phyloP scores from a whole-genome alignment of 805 yeast species.

The Sungouiozyma intestinalis region DNA sequence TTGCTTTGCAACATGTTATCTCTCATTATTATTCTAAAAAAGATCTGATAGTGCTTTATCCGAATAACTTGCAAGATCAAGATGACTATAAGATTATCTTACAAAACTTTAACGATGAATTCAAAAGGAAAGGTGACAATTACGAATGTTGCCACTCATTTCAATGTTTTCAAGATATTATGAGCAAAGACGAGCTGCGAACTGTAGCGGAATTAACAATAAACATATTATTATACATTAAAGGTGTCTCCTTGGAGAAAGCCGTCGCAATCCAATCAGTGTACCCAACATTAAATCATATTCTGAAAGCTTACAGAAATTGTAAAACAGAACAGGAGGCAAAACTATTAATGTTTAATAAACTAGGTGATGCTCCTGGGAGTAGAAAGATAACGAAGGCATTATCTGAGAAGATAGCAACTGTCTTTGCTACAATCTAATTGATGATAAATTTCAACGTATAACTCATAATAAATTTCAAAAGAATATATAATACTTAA shows the following conservation, averaged over 20 bases:
- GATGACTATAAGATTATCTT: conserved; percentile 38
- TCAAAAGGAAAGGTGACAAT: conserved; percentile 25
- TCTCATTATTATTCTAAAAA: conserved; percentile 36
- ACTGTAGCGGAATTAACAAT: conserved; percentile 71
- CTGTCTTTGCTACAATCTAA: conserved; percentile 8
- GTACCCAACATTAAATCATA: conserved; percentile 57
- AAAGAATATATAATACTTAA: background rate
- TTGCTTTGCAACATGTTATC: conserved; percentile 38
- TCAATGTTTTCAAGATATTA: conserved; percentile 49
- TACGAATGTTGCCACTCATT: conserved; percentile 37
- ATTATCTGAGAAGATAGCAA: conserved; percentile 26
- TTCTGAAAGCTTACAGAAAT: conserved; percentile 28
- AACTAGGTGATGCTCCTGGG: conserved; percentile 25
- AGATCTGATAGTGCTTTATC: conserved; percentile 41
- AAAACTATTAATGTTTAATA: conserved; percentile 16
- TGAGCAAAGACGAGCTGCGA: conserved; percentile 59
- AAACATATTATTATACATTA: conserved; percentile 64
- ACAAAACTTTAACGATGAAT: conserved; percentile 35
- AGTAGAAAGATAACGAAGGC: conserved; percentile 25
- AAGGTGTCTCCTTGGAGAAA: conserved; percentile 77
- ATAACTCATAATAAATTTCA: background rate
- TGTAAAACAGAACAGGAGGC: conserved; percentile 22
- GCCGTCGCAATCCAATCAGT: conserved; percentile 65
- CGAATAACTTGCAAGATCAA: conserved; percentile 39
- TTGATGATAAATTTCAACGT: background rate